These are phyloP conservation scores for Dentipellis fragilis DNA, from an alignment of 768 basidiomycete species.

Conservation along the genomic window DNA sequence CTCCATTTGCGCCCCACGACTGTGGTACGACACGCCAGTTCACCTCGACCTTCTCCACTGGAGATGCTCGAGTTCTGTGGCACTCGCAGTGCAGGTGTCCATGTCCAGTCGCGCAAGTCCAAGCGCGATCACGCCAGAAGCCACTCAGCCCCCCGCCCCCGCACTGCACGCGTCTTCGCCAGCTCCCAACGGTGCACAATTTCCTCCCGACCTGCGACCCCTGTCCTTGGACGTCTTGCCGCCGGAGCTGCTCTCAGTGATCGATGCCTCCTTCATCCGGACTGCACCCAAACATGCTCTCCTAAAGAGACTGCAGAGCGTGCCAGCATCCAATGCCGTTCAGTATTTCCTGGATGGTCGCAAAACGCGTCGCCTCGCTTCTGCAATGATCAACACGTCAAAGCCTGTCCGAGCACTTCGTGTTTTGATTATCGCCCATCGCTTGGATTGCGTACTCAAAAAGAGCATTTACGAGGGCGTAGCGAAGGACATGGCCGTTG, in stretches of 20 bases:
- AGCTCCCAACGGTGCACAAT: not conserved
- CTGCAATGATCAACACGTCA: constrained; percentile 1
- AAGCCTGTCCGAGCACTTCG: constrained; percentile 31
- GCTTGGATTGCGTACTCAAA: constrained; percentile 38
- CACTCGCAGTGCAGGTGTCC: not conserved
- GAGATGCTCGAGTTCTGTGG: constrained; percentile 16
- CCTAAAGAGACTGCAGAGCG: not conserved
- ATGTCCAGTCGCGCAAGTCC: not conserved
- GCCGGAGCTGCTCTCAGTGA: not conserved
- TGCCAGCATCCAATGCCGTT: not conserved
- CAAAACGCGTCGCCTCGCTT: constrained; percentile 8
- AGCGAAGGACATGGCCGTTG: constrained; percentile 36
- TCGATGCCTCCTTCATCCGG: not conserved
- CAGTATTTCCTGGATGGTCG: constrained; percentile 7
- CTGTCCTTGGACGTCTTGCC: not conserved
- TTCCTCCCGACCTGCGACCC: not conserved
- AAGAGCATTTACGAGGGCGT: constrained; percentile 51
- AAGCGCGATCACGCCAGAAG: not conserved
- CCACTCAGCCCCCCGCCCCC: not conserved
- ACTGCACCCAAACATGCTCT: not conserved
- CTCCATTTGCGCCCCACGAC: constrained; percentile 14
- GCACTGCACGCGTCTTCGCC: not conserved
- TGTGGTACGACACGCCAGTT: constrained; percentile 15
- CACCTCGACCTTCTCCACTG: constrained; percentile 5
- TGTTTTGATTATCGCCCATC: constrained; percentile 37